A percentile compares a stretch with the other conserved stretches of the same genome.
Conservation (phyloP, 371 early-diverging fungal genomes). For the Mucor racemosus region DNA sequence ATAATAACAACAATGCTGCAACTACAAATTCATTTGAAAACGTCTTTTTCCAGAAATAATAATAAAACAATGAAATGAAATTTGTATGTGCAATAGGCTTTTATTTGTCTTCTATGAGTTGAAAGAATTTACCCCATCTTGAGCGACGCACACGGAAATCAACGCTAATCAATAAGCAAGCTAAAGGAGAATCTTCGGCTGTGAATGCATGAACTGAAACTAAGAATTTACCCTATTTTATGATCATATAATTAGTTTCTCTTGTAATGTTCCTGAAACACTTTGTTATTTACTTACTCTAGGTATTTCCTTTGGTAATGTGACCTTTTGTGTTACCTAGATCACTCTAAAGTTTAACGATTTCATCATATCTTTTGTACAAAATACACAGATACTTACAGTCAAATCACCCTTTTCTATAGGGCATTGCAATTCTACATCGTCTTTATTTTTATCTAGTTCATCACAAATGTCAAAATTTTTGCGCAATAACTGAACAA, state of each 20-base stretch:
- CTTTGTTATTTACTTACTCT: constrained; percentile 15
- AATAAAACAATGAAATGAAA: background rate
- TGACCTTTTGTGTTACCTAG: constrained; percentile 26
- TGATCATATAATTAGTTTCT: background rate
- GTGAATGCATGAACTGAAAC: constrained; percentile 17
- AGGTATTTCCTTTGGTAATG: constrained; percentile 32
- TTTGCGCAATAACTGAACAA: constrained; percentile 17
- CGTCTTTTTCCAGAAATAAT: constrained; percentile 23
- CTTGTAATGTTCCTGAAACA: constrained; percentile 11
- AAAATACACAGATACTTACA: constrained; percentile 1
- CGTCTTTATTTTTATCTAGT: constrained; percentile 20
- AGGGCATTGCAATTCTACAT: constrained; percentile 28
- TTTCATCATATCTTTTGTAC: background rate
- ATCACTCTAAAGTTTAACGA: background rate
- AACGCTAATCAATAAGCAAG: constrained; percentile 13
- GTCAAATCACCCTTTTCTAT: constrained; percentile 17
- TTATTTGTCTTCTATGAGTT: background rate
- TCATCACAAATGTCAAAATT: constrained; percentile 26
- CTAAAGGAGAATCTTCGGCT: background rate
- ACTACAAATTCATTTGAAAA: constrained; percentile 22
- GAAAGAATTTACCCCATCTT: background rate
- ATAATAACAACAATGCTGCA: background rate
- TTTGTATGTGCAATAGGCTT: background rate
- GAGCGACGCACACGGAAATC: constrained; percentile 16
- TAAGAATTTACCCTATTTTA: constrained; percentile 16